These are phyloP conservation scores for Trichosporon sp. DNA, from an alignment of 1,284 basidiomycete genomes.

Conservation along the genomic window DNA sequence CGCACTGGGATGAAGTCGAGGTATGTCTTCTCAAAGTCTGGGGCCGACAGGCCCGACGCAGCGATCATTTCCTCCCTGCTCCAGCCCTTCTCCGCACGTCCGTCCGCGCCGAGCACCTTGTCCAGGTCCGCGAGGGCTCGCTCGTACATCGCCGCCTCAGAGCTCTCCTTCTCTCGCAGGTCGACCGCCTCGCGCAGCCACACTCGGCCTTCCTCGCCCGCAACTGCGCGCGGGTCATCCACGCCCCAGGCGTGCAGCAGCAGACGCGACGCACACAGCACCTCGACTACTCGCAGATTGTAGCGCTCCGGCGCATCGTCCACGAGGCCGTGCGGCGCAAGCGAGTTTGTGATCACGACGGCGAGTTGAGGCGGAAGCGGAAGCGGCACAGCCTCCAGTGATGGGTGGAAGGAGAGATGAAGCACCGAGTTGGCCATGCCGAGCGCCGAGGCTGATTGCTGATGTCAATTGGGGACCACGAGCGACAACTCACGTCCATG, in stretches of 20 bases:
- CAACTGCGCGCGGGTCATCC: constrained; percentile 20
- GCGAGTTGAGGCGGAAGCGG: constrained; percentile 44
- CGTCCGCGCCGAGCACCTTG: constrained; percentile 20
- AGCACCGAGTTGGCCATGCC: constrained; percentile 63
- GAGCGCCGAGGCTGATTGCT: constrained; percentile 77
- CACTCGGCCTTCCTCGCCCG: constrained; percentile 19
- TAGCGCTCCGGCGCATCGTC: constrained; percentile 69
- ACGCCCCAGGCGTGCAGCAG: constrained; percentile 59
- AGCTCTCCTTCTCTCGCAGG: constrained; percentile 49
- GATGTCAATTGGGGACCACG: neutral
- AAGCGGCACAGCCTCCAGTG: constrained; percentile 59
- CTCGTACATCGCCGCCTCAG: constrained; percentile 35
- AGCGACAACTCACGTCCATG: constrained; percentile 51
- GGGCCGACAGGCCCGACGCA: constrained; percentile 57
- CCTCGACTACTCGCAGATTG: constrained; percentile 83
- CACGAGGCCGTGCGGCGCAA: constrained; percentile 75
- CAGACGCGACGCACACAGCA: constrained; percentile 67
- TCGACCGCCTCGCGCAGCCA: constrained; percentile 49
- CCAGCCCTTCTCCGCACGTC: constrained; percentile 33
- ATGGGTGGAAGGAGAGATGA: constrained; percentile 74
- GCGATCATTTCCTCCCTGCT: constrained; percentile 63
- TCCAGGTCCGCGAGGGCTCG: constrained; percentile 17
- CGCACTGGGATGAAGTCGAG: constrained; percentile 68
- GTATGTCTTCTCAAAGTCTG: constrained; percentile 61
- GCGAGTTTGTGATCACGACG: constrained; percentile 76